phyloP scores from a whole-genome alignment of 2,329 filamentous ascomycete genomes.

The Thelonectria blattea region DNA sequence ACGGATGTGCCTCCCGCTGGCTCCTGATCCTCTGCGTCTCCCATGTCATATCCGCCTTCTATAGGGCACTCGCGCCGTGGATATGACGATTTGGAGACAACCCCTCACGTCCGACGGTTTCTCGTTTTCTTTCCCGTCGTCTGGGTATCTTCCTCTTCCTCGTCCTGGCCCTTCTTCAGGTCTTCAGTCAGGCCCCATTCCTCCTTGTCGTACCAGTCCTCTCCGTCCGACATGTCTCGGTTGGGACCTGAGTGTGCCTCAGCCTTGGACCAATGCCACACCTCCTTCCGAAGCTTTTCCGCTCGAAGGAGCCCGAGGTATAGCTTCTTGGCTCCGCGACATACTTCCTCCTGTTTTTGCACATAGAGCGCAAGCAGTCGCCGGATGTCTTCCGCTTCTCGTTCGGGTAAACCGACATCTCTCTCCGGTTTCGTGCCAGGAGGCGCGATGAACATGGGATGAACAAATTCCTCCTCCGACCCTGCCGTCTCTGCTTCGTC shows the following conservation, averaged over 20 bases:
- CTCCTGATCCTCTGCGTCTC: neutral
- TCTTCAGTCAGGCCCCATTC: conserved; percentile 79
- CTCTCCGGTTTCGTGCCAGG: conserved; percentile 67
- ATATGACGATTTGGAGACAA: neutral
- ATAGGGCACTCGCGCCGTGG: neutral
- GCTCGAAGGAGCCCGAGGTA: conserved; percentile 75
- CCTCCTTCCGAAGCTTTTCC: conserved; percentile 72
- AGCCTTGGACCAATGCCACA: conserved; percentile 78
- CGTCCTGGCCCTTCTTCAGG: conserved; percentile 80
- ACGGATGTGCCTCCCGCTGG: neutral
- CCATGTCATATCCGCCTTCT: neutral
- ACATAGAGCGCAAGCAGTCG: conserved; percentile 77
- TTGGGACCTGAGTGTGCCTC: conserved; percentile 73
- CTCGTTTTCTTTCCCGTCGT: conserved; percentile 67
- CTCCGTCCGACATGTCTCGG: conserved; percentile 82
- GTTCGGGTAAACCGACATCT: conserved; percentile 72
- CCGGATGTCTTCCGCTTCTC: conserved; percentile 80
- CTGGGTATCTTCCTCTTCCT: conserved; percentile 77
- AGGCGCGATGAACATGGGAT: conserved; percentile 77
- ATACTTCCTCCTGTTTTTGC: conserved; percentile 86
- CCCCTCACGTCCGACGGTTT: conserved; percentile 51
- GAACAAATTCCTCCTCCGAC: conserved; percentile 61
- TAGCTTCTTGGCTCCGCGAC: conserved; percentile 70
- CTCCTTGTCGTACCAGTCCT: conserved; percentile 87
- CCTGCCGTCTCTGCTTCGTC: conserved; percentile 14